phyloP scores from a whole-genome alignment of 2,329 filamentous ascomycete genomes.

The Colletotrichum ledebouriae region DNA sequence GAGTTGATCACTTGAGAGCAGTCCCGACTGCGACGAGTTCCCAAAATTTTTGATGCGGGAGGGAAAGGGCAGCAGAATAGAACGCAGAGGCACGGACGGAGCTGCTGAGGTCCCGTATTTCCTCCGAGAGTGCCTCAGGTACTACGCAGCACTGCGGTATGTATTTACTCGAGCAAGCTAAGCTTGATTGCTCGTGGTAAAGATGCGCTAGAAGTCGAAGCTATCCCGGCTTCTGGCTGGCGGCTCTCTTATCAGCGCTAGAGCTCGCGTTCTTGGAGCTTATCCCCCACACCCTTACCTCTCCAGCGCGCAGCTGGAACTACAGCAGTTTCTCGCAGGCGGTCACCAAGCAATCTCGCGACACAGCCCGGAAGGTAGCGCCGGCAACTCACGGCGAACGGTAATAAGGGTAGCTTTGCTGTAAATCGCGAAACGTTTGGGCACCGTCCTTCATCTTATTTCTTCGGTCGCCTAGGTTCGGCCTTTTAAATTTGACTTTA shows the following conservation, averaged over 20 bases:
- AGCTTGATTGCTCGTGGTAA: conserved; percentile 17
- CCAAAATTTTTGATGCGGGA: not conserved
- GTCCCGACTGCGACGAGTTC: not conserved
- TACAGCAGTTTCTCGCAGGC: not conserved
- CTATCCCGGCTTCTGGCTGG: conserved; percentile 25
- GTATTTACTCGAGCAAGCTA: not conserved
- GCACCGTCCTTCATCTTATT: not conserved
- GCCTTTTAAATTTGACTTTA: conserved; percentile 1
- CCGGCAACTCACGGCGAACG: conserved; percentile 19
- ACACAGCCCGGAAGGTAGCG: conserved; percentile 3
- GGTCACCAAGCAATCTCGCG: conserved; percentile 9
- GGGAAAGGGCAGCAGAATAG: not conserved
- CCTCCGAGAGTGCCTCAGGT: not conserved
- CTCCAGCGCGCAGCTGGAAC: conserved; percentile 7
- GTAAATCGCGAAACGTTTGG: conserved; percentile 3
- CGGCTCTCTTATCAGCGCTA: conserved; percentile 32
- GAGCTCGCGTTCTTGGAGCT: conserved; percentile 36
- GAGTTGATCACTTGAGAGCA: not conserved
- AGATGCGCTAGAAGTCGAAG: conserved; percentile 32
- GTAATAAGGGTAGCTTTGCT: conserved; percentile 24
- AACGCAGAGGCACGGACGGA: not conserved
- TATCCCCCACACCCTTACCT: conserved; percentile 36
- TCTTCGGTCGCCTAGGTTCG: not conserved
- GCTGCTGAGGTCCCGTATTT: not conserved
- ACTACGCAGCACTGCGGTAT: no score